Conservation (phyloP, 345 rosid genomes). For the Pseudoturritis turrita region DNA sequence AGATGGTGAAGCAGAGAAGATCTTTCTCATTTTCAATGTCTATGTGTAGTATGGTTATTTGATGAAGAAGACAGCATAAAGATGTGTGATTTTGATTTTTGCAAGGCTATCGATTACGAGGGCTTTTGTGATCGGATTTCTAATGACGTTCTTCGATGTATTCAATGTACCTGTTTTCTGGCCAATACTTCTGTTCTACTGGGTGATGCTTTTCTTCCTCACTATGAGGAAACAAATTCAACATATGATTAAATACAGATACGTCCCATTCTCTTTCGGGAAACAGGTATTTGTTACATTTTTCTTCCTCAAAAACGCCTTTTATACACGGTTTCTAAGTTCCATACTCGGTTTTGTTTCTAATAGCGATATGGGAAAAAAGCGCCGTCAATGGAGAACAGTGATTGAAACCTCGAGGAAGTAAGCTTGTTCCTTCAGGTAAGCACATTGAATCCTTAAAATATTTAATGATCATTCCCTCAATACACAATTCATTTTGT, state of each 20-base stretch:
- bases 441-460: background rate
- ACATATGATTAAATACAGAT: conserved; percentile 82
- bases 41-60: background rate
- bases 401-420: background rate
- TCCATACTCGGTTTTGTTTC: background rate
- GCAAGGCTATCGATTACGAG: conserved; percentile 55
- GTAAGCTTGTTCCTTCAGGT: background rate
- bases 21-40: background rate
- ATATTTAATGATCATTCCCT: background rate
- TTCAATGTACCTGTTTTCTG: conserved; percentile 87
- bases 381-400: conserved; percentile 38
- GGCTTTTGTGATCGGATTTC: conserved; percentile 66
- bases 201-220: conserved; percentile 57
- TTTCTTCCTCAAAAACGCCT: background rate
- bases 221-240: conserved; percentile 78
- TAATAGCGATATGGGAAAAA: conserved; percentile 54
- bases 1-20: background rate
- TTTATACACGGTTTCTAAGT: background rate
- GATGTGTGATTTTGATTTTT: background rate
- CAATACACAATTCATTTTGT: background rate
- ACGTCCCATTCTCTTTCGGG: conserved; percentile 76
- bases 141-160: conserved; percentile 59
- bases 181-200: conserved; percentile 90
- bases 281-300: conserved; percentile 51
- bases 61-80: background rate